Conservation (phyloP, 2,329 filamentous ascomycete genomes). For the Colletotrichum sp. region DNA sequence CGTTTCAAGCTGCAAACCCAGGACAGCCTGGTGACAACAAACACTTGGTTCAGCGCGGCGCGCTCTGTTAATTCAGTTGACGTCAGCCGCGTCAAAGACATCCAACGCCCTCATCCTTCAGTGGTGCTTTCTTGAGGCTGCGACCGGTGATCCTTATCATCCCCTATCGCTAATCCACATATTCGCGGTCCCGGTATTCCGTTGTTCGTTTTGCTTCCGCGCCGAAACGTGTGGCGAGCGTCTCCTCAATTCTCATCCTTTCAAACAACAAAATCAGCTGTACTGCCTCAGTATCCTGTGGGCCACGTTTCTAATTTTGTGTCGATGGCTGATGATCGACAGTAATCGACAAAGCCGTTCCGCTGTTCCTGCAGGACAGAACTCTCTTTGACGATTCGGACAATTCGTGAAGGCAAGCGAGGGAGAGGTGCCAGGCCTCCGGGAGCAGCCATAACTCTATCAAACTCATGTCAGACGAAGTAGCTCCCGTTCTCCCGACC, state of each 20-base stretch:
- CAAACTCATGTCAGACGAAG: background rate
- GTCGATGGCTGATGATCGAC: background rate
- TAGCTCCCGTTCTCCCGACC: background rate
- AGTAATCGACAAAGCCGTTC: background rate
- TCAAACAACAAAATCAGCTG: background rate
- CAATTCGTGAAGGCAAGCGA: background rate
- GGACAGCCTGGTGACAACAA: background rate
- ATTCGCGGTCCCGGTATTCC: background rate
- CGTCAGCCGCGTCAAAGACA: background rate
- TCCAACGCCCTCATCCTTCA: background rate
- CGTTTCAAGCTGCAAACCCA: background rate
- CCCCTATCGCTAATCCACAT: background rate
- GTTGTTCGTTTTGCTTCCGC: background rate
- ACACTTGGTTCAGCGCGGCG: background rate
- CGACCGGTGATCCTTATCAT: background rate
- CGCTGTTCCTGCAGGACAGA: conserved; percentile 13
- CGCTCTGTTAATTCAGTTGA: background rate
- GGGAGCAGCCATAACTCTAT: background rate
- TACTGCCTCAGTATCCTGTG: background rate
- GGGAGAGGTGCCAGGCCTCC: background rate
- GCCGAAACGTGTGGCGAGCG: background rate
- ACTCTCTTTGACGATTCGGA: background rate
- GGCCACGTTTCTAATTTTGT: background rate
- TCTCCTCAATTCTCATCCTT: background rate
- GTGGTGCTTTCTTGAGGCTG: background rate